These are phyloP conservation scores for Phytophthora citrophthora DNA, from an alignment of 352 stramenopile genomes.

Conservation along the genomic window DNA sequence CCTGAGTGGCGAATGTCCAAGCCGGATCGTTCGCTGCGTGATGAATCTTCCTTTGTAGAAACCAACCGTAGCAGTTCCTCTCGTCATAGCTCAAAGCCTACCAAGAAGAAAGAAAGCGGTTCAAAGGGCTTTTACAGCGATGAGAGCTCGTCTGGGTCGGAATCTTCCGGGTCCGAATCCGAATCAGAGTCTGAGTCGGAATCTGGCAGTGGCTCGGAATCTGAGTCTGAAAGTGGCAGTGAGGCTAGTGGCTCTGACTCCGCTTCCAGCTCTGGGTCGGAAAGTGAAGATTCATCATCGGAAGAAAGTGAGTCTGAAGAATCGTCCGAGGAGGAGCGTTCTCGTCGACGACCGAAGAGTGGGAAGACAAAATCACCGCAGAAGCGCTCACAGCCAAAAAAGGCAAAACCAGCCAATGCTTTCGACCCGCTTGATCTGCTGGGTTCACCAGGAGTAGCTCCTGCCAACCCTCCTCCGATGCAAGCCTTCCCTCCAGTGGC, in stretches of 20 bases:
- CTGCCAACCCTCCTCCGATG: slow-evolving; percentile 22
- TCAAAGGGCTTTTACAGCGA: slow-evolving; percentile 78
- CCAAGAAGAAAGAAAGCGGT: slow-evolving; percentile 42
- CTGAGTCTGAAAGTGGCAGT: slow-evolving; percentile 37
- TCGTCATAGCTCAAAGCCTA: slow-evolving; percentile 23
- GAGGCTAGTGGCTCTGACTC: slow-evolving; percentile 38
- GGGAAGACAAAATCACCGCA: slow-evolving; percentile 47
- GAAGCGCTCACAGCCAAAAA: slow-evolving; percentile 41
- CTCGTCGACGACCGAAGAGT: slow-evolving; percentile 39
- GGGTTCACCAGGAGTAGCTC: slow-evolving; percentile 23
- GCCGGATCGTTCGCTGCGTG: slow-evolving; percentile 74
- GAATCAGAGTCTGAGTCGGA: slow-evolving; percentile 42
- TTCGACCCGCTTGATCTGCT: slow-evolving; percentile 64
- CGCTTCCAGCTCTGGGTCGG: slow-evolving; percentile 49
- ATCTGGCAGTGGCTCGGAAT: slow-evolving; percentile 48
- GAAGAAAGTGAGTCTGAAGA: slow-evolving; percentile 55
- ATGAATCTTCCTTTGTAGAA: slow-evolving; percentile 65
- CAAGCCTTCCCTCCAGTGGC: slow-evolving; percentile 18
- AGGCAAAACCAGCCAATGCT: slow-evolving; percentile 39
- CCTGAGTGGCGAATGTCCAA: slow-evolving; percentile 76
- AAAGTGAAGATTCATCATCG: slow-evolving; percentile 50
- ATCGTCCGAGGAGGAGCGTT: slow-evolving; percentile 55
- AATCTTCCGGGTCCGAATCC: slow-evolving; percentile 35
- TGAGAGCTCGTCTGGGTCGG: slow-evolving; percentile 51
- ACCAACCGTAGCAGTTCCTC: slow-evolving; percentile 33